Base-by-base conservation (phyloP, 2,329 filamentous ascomycete genomes). In the Escovopsis weberi region DNA sequence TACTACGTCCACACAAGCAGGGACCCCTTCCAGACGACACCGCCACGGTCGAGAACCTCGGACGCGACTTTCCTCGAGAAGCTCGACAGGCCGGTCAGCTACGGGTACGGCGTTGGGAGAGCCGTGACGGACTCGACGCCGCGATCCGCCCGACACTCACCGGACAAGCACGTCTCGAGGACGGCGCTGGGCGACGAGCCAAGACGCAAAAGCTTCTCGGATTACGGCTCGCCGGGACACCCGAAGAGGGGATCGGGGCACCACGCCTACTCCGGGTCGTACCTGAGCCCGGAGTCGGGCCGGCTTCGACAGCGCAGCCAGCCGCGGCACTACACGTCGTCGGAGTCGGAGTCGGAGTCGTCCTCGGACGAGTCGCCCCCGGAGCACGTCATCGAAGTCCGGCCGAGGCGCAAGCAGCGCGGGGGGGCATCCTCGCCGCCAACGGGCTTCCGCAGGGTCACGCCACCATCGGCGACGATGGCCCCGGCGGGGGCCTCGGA, bases 191-290 rank as follows among this genome's bases (percentile, higher is more conserved):
- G 63, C 8, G 67, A 69, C 12, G 55, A 61, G n/a, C 56, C 53
- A 11, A 63, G 67, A 34, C 62, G 70, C 34, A 63, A 66, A 43
- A 74, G 71, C 55, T 68, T 70, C 52, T 72, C 70, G 3, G 72
- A 74, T 44, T 64, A 67, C 41, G 65, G 65, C 2, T 60, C 59
- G 2, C 60, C 62, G 1, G 60, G 61, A 2, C 57, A 58, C 2
- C 51, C 42, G 23, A 37, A 59, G 15, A 53, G 62, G 12, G 53
- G 57, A 3, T 41, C 56, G 11, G 45, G 50, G 19, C 47, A 50
- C 7, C 55, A 55, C 39, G 40, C 50, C 33, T 55, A 55, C 42
- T 56, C 56, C 39, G 45, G 51, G 33, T 34, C 53, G 43, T 51
- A 68, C 42, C 49, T 66, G 12, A 61, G 63, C 35, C 55, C 64